Base-by-base conservation (phyloP, 2,329 filamentous ascomycete species). In the Westerdykella sp. region DNA sequence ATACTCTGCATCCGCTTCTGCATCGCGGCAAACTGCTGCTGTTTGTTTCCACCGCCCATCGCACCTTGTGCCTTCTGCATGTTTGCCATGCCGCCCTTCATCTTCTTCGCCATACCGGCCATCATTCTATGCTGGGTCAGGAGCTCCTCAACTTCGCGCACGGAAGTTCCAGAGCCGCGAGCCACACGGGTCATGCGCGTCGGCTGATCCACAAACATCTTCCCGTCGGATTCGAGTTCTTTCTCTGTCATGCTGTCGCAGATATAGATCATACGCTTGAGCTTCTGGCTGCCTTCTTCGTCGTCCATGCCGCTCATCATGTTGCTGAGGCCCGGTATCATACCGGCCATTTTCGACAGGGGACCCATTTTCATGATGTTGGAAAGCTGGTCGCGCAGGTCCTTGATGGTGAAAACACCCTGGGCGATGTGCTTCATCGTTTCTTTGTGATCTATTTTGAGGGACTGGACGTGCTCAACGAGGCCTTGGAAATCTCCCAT, bases 281-380 rank as follows among this genome's bases (percentile, higher is more conserved):
- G 78, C 70, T 97, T 96, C 57, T 84, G 74, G 42, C 83, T 82
- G n/a, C 91, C 91, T 62, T 97, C 93, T 60, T 97, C 91, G 62
- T 98, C 94, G 62, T 97, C 90, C 79, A 97, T 93, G 32, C 88
- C 88, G 41, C 87, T 84, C 80, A 96, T 97, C 77, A 97, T 84
- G 61, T 85, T 86, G 54, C 85, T 85, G 68, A 98, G 84, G 22
- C 93, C 93, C 0, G 93, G 93, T 51, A 98, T 97, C 93, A 98
- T 98, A 57, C 90, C 89, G 0, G 91, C 94, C 80, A 98, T 94
- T 67, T 98, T 97, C 14, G 87, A 94, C 1, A 98, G 72, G 0
- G 93, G 93, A 0, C 93, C 93, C 93, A 98, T 97, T 73, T 98
- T 98, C 89, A 97, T 96, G 62, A 98, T 96, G 60, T 97, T 97